Evolutionary conservation across 805 yeast genomes (phyloP).

Genomic region (Candida xyloterini): DNA sequence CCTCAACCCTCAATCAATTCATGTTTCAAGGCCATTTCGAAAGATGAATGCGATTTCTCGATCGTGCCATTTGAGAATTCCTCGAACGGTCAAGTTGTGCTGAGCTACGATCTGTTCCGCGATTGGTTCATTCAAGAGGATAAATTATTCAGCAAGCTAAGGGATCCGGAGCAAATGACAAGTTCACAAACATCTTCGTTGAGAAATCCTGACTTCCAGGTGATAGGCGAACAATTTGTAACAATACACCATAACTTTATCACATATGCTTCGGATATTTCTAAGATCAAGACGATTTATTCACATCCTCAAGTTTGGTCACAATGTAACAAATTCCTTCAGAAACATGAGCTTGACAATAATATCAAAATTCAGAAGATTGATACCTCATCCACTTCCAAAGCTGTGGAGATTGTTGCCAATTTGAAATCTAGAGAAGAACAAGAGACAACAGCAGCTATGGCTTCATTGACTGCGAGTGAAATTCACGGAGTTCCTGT

Average conservation of each 20-base stretch:
- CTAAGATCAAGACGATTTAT: conserved; percentile 55
- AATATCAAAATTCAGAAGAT: conserved; percentile 41
- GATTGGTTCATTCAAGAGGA: conserved; percentile 48
- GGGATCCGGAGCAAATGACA: conserved; percentile 10
- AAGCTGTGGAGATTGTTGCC: conserved; percentile 69
- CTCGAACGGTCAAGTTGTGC: conserved; percentile 88
- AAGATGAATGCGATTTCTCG: conserved; percentile 54
- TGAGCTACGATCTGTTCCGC: conserved; percentile 77
- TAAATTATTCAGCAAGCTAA: conserved; percentile 11
- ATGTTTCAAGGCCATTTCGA: conserved; percentile 57
- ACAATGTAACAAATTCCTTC: conserved; percentile 65
- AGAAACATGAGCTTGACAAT: conserved; percentile 31
- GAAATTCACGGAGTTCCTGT: conserved; percentile 56
- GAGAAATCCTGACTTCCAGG: conserved; percentile 39
- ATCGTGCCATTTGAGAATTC: conserved; percentile 93
- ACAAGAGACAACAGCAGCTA: conserved; percentile 55
- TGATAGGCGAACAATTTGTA: conserved; percentile 80
- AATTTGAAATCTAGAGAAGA: conserved; percentile 31
- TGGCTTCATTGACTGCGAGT: conserved; percentile 70
- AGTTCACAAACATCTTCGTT: conserved; percentile 13
- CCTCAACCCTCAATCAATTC: conserved; percentile 47
- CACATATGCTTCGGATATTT: conserved; percentile 42
- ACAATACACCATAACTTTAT: conserved; percentile 75
- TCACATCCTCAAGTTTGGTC: conserved; percentile 99
- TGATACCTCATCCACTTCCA: conserved; percentile 78